These are phyloP conservation scores for Chlamydomonas sp. DNA, from an alignment of 139 green algal species.

Conservation along the genomic window DNA sequence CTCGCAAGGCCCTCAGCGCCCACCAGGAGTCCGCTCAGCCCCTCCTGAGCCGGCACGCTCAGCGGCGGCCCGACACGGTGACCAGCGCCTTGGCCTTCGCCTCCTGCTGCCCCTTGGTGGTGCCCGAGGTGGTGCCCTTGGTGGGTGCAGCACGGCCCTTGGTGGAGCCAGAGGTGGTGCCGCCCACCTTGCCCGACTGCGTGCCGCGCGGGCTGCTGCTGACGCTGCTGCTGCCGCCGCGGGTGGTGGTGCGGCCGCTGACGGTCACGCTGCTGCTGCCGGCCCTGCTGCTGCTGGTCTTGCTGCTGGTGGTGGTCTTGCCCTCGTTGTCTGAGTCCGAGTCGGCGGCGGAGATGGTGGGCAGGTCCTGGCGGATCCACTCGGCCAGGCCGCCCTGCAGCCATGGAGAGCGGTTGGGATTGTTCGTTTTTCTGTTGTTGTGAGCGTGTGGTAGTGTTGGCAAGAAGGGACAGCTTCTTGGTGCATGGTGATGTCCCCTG, in stretches of 20 bases:
- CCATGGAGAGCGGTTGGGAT: background rate
- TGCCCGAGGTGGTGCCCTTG: too few species aligned
- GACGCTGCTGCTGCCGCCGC: too few species aligned
- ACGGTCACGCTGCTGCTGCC: background rate
- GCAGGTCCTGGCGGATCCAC: conserved; percentile 18
- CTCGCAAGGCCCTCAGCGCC: too few species aligned
- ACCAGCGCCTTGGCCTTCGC: conserved; percentile 2
- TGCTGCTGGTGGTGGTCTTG: background rate
- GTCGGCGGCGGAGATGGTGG: background rate
- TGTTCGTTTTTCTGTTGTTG: too few species aligned
- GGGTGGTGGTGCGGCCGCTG: background rate
- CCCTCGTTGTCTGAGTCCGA: background rate
- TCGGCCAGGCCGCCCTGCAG: conserved; percentile 17
- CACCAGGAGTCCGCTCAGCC: too few species aligned
- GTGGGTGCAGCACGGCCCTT: too few species aligned
- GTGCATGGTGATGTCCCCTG: too few species aligned
- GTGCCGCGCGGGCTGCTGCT: too few species aligned
- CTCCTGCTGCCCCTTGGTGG: background rate
- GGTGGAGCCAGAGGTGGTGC: too few species aligned
- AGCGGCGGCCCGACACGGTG: background rate
- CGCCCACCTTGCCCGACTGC: too few species aligned
- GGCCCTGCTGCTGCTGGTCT: background rate
- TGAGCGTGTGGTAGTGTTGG: background rate
- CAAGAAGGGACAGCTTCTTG: background rate
- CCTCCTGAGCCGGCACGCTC: too few species aligned